These are phyloP conservation scores for Amborella trichopoda DNA, from an alignment of 164 flowering plant genomes.

Conservation along the genomic window DNA sequence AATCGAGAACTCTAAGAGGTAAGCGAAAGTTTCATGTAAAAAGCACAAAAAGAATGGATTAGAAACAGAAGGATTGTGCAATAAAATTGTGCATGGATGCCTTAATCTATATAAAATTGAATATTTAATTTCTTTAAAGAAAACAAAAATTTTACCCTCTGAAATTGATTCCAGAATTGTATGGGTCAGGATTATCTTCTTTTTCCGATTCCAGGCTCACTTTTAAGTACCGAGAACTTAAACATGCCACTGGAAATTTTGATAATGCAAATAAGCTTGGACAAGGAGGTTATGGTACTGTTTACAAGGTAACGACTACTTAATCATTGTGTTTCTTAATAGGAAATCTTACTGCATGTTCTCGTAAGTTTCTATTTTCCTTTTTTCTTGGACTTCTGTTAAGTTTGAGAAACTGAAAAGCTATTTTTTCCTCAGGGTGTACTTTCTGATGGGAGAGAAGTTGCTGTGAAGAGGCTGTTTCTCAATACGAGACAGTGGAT, in stretches of 20 bases:
- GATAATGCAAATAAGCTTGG: constrained; percentile 48
- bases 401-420: too few species aligned
- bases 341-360: too few species aligned
- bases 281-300: constrained; percentile 74
- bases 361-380: too few species aligned
- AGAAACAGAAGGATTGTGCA: too few species aligned
- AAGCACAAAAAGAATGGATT: too few species aligned
- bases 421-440: constrained; percentile 35
- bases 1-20: constrained; percentile 2
- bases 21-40: too few species aligned
- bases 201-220: constrained; percentile 1
- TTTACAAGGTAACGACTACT: constrained; percentile 58
- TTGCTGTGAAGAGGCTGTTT: constrained; percentile 75
- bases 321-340: not conserved
- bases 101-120: too few species aligned
- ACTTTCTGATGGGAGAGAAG: constrained; percentile 67
- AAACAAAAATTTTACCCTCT: too few species aligned
- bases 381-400: too few species aligned
- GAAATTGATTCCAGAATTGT: constrained; percentile 5
- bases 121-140: too few species aligned
- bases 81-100: too few species aligned
- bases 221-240: constrained; percentile 4
- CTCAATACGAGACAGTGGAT: constrained; percentile 60
- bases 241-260: constrained; percentile 11
- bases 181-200: not conserved